Base-by-base conservation (phyloP, 2,329 filamentous ascomycete species). In the Dendryphion nanum region DNA sequence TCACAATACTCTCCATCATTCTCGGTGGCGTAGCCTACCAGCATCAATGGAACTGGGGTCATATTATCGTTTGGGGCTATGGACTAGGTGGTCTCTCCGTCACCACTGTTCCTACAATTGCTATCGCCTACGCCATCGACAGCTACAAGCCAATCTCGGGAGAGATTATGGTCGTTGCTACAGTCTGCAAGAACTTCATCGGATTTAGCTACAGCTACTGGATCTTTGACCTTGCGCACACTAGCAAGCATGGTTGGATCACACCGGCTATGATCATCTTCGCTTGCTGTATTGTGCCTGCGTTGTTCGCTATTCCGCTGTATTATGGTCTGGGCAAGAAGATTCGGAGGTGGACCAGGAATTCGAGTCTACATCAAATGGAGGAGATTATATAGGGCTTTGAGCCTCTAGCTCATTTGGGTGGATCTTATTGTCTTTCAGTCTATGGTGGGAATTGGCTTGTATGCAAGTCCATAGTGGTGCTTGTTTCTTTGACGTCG, bases 1-100 rank as follows among this genome's bases (percentile, higher is more conserved):
- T 76, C 12, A 72, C 75, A 3, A 61, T 74, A 18, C 55, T 77
- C 18, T 73, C 71, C 2, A 64, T 70, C 38, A 63, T 72, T 7
- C 58, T 76, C 3, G 76, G 73, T 18, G 71, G 69, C 1, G 47
- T 75, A 8, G 74, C 71, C 18, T 76, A 76, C 47, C 65, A 74
- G 42, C 56, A 59, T 4, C 54, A 67, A 29, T 77, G 73, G 73
- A 61, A 65, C 0, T 77, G 74, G 74, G 61, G 64, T 20, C 65
- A 66, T 4, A 72, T 76, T 33, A 57, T 77, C 10, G 61, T 77
- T 2, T 58, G 74, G 42, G 74, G 75, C 2, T 78, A 74, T 46
- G 67, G 64, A 0, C 56, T 72, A 29, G 64, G 61, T 4, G 70
- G 69, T 2, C 47, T 72, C 5, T 57, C 57, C 2, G 64, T 72